phyloP scores from a whole-genome alignment of 805 yeast genomes.

The Ogataea angusta region DNA sequence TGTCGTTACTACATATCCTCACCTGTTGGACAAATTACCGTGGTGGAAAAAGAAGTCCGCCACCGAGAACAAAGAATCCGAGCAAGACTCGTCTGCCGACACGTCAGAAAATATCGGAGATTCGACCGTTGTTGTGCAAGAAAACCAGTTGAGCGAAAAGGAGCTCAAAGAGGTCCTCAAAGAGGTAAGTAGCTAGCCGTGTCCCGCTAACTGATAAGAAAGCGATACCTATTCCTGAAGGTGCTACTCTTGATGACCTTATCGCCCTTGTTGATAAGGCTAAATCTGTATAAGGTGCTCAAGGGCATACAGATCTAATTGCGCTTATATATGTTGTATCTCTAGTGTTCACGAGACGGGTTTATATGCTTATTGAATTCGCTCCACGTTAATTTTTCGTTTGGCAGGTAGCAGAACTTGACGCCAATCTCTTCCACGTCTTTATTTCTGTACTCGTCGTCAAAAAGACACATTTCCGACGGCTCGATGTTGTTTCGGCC shows the following conservation, averaged over 20 bases:
- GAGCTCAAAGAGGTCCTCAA: slow-evolving; percentile 36
- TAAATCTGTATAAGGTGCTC: slow-evolving; percentile 24
- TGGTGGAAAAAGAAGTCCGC: slow-evolving; percentile 3
- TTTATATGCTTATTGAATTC: slow-evolving; percentile 33
- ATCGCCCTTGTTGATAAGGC: slow-evolving; percentile 45
- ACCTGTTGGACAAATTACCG: slow-evolving; percentile 21
- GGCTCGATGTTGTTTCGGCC: slow-evolving; percentile 44
- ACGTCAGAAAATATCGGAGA: slow-evolving; percentile 11
- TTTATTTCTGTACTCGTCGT: slow-evolving; percentile 74
- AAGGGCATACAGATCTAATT: slow-evolving; percentile 4
- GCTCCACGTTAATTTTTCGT: slow-evolving; percentile 53
- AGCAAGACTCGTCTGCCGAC: background rate
- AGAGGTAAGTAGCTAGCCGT: slow-evolving; percentile 35
- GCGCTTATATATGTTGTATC: slow-evolving; percentile 6
- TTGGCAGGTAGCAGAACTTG: slow-evolving; percentile 59
- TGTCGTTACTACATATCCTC: slow-evolving; percentile 49
- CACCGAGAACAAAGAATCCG: slow-evolving; percentile 2
- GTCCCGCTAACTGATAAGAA: slow-evolving; percentile 31
- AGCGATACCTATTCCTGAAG: slow-evolving; percentile 44
- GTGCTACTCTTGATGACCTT: slow-evolving; percentile 45
- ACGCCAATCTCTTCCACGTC: slow-evolving; percentile 76
- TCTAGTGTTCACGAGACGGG: slow-evolving; percentile 1
- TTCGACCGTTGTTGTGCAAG: slow-evolving; percentile 29
- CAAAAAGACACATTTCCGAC: slow-evolving; percentile 58
- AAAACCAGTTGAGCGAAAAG: slow-evolving; percentile 34